Conservation (phyloP, 176 grass and related monocot genomes). For the Puya raimondii region DNA sequence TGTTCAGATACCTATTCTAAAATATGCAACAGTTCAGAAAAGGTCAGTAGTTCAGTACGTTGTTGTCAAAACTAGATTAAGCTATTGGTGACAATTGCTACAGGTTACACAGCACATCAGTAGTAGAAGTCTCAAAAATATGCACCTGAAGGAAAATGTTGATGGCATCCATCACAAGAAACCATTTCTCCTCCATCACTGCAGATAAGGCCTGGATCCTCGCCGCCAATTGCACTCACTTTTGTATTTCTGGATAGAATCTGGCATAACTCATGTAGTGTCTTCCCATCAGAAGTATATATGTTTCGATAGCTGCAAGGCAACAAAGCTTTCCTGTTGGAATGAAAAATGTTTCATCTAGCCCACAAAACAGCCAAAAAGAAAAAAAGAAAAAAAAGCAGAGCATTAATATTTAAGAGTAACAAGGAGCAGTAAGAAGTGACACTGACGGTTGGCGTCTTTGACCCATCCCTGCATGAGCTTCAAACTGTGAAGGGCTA, state of each 20-base stretch:
- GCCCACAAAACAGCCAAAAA: too few species aligned
- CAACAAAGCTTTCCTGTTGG: conserved; percentile 1
- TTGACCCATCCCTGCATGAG: conserved; percentile 55
- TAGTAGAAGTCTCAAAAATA: conserved; percentile 9
- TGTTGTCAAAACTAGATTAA: background rate
- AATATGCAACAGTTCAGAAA: too few species aligned
- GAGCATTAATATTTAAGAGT: too few species aligned
- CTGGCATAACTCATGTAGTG: conserved; percentile 62
- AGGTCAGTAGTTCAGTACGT: conserved; percentile 1
- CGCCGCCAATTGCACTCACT: conserved; percentile 22
- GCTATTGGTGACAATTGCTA: conserved; percentile 9
- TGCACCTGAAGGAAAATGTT: conserved; percentile 40
- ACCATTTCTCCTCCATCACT: conserved; percentile 1
- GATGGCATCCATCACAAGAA: conserved; percentile 27
- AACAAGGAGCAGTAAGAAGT: background rate
- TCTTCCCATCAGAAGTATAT: conserved; percentile 61
- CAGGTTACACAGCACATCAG: conserved; percentile 16
- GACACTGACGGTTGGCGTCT: conserved; percentile 64
- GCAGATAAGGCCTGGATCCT: conserved; percentile 14
- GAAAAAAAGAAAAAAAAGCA: too few species aligned
- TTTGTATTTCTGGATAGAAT: conserved; percentile 34
- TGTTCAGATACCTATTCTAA: too few species aligned
- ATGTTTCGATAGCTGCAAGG: conserved; percentile 61
- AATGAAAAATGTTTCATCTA: background rate
- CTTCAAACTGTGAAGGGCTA: conserved; percentile 78